Conservation (phyloP, 2,329 filamentous ascomycete genomes). For the Trichoderma hamatum region DNA sequence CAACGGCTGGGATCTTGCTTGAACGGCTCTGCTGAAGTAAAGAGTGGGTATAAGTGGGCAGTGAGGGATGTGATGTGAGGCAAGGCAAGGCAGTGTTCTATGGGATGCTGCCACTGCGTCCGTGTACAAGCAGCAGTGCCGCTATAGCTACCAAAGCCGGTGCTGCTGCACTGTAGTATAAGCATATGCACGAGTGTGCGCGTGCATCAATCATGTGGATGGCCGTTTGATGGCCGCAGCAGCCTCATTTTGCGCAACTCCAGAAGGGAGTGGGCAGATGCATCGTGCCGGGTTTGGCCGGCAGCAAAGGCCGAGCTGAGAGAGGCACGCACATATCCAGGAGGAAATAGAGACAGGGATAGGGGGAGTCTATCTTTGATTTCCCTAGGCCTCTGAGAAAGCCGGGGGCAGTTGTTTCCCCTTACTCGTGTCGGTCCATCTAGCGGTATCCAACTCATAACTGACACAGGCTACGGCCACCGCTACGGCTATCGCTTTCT, state of each 20-base stretch:
- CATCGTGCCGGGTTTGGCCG: not conserved
- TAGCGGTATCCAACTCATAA: not conserved
- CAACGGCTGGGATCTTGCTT: not conserved
- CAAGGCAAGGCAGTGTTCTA: not conserved
- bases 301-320: constrained; percentile 15
- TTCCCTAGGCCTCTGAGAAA: not conserved
- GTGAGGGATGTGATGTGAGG: not conserved
- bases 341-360: not conserved
- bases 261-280: not conserved
- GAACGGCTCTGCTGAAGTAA: not conserved
- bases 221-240: constrained; percentile 10
- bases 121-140: not conserved
- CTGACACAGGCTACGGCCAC: not conserved
- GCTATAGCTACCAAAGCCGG: not conserved
- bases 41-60: not conserved
- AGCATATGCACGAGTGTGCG: constrained; percentile 10
- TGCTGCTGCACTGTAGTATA: not conserved
- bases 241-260: constrained; percentile 11
- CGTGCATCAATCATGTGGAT: constrained; percentile 11
- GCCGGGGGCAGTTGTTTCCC: not conserved
- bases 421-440: not conserved
- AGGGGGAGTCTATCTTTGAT: constrained; percentile 1
- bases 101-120: not conserved
- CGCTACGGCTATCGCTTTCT: not conserved
- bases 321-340: not conserved